These are phyloP conservation scores for Pythium utonaiense DNA, from an alignment of 352 stramenopile genomes.

Conservation along the genomic window DNA sequence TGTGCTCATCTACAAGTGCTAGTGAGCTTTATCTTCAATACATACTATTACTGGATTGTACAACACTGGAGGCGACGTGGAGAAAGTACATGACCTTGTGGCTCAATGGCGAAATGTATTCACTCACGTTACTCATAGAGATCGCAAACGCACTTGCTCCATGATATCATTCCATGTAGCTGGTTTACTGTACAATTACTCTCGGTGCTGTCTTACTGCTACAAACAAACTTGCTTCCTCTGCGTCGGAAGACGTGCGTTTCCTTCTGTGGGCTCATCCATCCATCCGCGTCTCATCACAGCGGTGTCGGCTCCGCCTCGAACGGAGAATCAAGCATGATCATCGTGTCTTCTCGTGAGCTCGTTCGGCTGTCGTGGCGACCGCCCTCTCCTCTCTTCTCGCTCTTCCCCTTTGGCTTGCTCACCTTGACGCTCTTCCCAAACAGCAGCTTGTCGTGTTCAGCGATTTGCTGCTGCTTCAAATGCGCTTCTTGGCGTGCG, in stretches of 20 bases:
- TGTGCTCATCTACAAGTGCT: conserved; percentile 95
- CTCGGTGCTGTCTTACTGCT: conserved; percentile 1
- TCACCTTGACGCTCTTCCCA: conserved; percentile 5
- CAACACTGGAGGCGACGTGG: background rate
- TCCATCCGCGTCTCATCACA: background rate
- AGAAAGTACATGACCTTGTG: too few species aligned
- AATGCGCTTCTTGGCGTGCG: background rate
- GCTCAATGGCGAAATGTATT: too few species aligned
- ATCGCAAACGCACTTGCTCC: too few species aligned
- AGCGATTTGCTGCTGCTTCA: background rate
- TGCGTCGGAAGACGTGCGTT: background rate
- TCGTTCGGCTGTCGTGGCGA: conserved; percentile 9
- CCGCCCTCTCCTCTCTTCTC: background rate
- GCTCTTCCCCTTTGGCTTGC: background rate
- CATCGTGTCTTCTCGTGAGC: conserved; percentile 18
- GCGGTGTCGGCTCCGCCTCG: background rate
- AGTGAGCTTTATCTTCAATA: background rate
- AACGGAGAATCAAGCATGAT: conserved; percentile 19
- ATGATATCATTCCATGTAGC: background rate
- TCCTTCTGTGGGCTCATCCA: background rate
- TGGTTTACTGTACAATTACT: background rate
- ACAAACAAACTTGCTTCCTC: background rate
- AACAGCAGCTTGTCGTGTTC: conserved; percentile 1
- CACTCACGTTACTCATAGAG: too few species aligned
- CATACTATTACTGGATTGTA: background rate